Conservation (phyloP, 805 yeast species). For the Nakazawaea holstii region DNA sequence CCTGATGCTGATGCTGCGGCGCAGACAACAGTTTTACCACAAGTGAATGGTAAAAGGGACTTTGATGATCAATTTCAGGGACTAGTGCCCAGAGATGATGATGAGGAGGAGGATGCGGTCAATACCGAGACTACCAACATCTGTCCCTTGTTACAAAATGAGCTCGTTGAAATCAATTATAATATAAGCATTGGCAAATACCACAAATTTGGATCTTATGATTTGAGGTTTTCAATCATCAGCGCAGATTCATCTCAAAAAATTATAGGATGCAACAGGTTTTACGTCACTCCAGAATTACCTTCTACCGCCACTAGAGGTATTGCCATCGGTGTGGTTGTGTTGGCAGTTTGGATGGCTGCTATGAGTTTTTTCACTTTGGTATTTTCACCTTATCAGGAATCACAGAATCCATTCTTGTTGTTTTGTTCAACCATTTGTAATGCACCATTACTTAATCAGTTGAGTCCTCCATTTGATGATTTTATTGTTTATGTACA, state of each 20-base stretch:
- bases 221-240: conserved; percentile 34
- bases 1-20: not conserved
- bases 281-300: conserved; percentile 45
- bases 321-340: conserved; percentile 32
- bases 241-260: conserved; percentile 30
- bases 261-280: conserved; percentile 40
- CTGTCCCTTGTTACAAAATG: conserved; percentile 24
- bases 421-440: conserved; percentile 53
- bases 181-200: conserved; percentile 17
- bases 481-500: conserved; percentile 51
- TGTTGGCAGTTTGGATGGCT: conserved; percentile 33
- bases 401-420: conserved; percentile 47
- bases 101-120: not conserved
- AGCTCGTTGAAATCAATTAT: conserved; percentile 21
- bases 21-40: not conserved
- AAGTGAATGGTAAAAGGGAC: not conserved
- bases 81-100: not conserved
- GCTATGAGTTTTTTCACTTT: conserved; percentile 28
- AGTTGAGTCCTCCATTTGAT: conserved; percentile 47
- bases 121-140: conserved; percentile 4
- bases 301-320: conserved; percentile 31
- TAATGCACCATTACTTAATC: conserved; percentile 48
- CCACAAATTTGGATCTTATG: conserved; percentile 40
- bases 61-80: not conserved
- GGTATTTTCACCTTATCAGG: conserved; percentile 52